Evolutionary conservation across 2,329 filamentous ascomycete species (phyloP).

Genomic region (Alternaria incomplexa): DNA sequence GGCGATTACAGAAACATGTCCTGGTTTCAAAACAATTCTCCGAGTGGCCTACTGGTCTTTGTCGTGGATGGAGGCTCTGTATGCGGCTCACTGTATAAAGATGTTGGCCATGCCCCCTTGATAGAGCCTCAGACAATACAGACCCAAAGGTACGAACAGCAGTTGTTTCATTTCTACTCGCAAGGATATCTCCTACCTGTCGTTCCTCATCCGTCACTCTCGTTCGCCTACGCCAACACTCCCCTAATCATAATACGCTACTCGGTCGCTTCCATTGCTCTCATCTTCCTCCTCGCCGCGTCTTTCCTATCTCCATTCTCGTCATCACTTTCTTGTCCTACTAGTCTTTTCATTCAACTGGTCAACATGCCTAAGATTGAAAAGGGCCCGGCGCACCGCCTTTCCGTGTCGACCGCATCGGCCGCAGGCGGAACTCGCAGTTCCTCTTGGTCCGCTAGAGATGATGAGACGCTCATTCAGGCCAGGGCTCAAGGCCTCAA

Average conservation of each 20-base stretch:
- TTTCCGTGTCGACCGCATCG: constrained; percentile 41
- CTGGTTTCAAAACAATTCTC: constrained; percentile 49
- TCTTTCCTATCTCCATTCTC: constrained; percentile 18
- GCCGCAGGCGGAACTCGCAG: constrained; percentile 43
- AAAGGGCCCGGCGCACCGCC: constrained; percentile 39
- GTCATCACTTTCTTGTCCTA: constrained; percentile 17
- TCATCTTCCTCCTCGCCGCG: constrained; percentile 21
- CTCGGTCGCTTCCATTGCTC: constrained; percentile 34
- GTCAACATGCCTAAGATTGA: constrained; percentile 56
- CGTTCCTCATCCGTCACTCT: constrained; percentile 38
- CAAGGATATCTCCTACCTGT: constrained; percentile 42
- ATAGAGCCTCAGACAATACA: constrained; percentile 32
- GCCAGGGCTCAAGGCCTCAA: constrained; percentile 79
- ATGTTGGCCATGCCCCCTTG: constrained; percentile 20
- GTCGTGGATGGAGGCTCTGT: constrained; percentile 29
- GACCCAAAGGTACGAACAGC: constrained; percentile 34
- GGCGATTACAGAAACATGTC: constrained; percentile 50
- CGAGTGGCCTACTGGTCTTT: constrained; percentile 38
- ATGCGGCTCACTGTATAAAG: constrained; percentile 45
- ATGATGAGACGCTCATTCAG: constrained; percentile 75
- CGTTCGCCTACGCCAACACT: constrained; percentile 33
- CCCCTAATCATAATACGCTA: constrained; percentile 42
- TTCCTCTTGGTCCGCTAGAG: constrained; percentile 70
- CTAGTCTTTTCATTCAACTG: constrained; percentile 23
- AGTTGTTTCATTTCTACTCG: constrained; percentile 43